A percentile compares a stretch with the other conserved stretches of the same genome.
These are phyloP conservation scores for Cichorium intybus DNA, from an alignment of 140 eudicot genomes.

Conservation along the genomic window DNA sequence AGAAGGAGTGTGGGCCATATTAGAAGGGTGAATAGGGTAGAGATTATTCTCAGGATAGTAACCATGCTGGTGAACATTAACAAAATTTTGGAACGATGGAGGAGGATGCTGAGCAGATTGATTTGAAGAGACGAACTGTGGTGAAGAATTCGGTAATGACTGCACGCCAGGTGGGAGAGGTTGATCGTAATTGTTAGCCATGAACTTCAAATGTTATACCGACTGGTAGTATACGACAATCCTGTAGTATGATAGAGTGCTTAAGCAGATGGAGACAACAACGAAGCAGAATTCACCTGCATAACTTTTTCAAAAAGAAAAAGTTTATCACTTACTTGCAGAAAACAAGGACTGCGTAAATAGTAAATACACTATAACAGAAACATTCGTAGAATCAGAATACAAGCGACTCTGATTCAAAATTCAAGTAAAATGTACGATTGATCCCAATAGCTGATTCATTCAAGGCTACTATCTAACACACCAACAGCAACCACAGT, in stretches of 20 bases:
- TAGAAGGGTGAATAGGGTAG: slow-evolving; percentile 34
- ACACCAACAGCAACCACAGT: neutral
- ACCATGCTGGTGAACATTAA: slow-evolving; percentile 26
- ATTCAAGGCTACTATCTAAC: neutral
- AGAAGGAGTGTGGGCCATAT: slow-evolving; percentile 28
- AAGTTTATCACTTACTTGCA: neutral
- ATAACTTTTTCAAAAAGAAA: slow-evolving; percentile 1
- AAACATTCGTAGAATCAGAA: neutral
- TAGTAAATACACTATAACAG: neutral
- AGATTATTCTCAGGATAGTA: slow-evolving; percentile 27
- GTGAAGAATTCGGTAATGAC: slow-evolving; percentile 31
- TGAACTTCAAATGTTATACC: slow-evolving; percentile 20
- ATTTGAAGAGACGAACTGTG: slow-evolving; percentile 34
- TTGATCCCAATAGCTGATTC: neutral
- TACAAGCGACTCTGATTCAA: neutral
- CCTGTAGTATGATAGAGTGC: neutral
- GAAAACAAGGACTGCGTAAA: slow-evolving; percentile 3
- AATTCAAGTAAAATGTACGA: slow-evolving; percentile 6
- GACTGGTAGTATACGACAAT: neutral
- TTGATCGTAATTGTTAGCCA: slow-evolving; percentile 58
- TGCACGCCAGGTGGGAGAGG: slow-evolving; percentile 87
- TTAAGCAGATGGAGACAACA: slow-evolving; percentile 10
- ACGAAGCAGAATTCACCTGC: slow-evolving; percentile 21
- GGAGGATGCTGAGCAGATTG: slow-evolving; percentile 28
- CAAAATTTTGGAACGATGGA: slow-evolving; percentile 38